A percentile compares a stretch with the other conserved stretches of the same genome.
Evolutionary conservation across 768 basidiomycete species (phyloP).

Genomic region (Collybia nuda): DNA sequence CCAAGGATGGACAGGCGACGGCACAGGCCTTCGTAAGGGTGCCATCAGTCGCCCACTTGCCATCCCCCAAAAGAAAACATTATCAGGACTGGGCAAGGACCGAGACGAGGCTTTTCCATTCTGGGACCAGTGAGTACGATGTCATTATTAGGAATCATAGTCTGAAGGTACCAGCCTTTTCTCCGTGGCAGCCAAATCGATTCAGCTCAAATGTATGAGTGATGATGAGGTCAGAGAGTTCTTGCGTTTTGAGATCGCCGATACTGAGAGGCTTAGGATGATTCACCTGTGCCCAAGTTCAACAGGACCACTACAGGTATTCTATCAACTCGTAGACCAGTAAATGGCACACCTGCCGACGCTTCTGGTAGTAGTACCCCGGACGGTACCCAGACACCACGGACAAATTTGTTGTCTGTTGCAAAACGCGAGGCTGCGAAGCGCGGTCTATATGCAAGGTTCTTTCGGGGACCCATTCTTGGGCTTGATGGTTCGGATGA

Average conservation of each 20-base stretch:
- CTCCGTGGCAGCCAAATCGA: constrained; percentile 77
- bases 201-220: constrained; percentile 65
- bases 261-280: constrained; percentile 5
- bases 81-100: constrained; percentile 89
- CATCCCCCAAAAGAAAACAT: constrained; percentile 79
- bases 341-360: constrained; percentile 45
- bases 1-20: constrained; percentile 89
- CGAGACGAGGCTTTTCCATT: constrained; percentile 95
- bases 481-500: constrained; percentile 38
- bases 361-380: constrained; percentile 47
- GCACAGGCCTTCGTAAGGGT: constrained; percentile 81
- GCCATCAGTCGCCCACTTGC: constrained; percentile 76
- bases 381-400: constrained; percentile 26
- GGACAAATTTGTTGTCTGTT: constrained; percentile 51
- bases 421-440: constrained; percentile 83
- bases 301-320: constrained; percentile 72
- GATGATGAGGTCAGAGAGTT: constrained; percentile 35
- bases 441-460: constrained; percentile 72
- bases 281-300: constrained; percentile 5
- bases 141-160: background rate
- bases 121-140: constrained; percentile 87
- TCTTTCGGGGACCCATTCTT: constrained; percentile 76
- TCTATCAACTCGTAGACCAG: constrained; percentile 67
- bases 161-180: constrained; percentile 61
- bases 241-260: background rate